A percentile compares a stretch with the other conserved stretches of the same genome.
Evolutionary conservation across 306 rosid genomes (phyloP).

Genomic region (Malus domestica): ASM211411v1 NC_041794.1:30354501-30355000

Average conservation of each 20-base stretch:
- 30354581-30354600: constrained; percentile 31
- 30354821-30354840: constrained; percentile 46
- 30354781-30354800: constrained; percentile 45
- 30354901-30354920: constrained; percentile 33
- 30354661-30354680: neutral
- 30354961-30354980: constrained; percentile 1
- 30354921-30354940: neutral
- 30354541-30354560: constrained; percentile 43
- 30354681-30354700: neutral
- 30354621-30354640: neutral
- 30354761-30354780: constrained; percentile 45
- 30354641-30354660: neutral
- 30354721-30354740: constrained; percentile 22
- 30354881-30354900: constrained; percentile 25
- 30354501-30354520: constrained; percentile 69
- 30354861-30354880: constrained; percentile 64
- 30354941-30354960: constrained; percentile 30
- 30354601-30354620: constrained; percentile 40
- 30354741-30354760: constrained; percentile 35
- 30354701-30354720: neutral
- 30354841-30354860: constrained; percentile 65
- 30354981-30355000: neutral
- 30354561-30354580: constrained; percentile 31
- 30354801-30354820: constrained; percentile 45
- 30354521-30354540: constrained; percentile 52